Percentiles rank a stretch among this genome's conserved stretches.
phyloP scores from a whole-genome alignment of 768 basidiomycete species.

The Suillus americanus region DNA sequence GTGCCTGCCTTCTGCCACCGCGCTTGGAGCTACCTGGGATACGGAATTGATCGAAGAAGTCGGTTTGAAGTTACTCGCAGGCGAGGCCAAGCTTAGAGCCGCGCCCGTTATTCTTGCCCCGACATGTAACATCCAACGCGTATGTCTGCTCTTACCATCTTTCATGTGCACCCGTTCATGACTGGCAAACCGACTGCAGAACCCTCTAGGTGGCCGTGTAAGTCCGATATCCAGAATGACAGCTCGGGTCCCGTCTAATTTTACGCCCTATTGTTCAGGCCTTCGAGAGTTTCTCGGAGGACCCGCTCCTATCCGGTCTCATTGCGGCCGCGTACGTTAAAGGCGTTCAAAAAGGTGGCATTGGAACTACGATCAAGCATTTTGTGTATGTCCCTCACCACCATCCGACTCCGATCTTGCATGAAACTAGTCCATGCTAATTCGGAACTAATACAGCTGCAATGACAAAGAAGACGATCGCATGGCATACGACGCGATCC shows the following conservation, averaged over 20 bases:
- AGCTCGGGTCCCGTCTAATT: conserved; percentile 10
- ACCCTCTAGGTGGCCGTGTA: conserved; percentile 70
- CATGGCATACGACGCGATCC: conserved; percentile 54
- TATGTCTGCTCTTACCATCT: conserved; percentile 26
- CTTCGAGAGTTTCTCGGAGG: conserved; percentile 81
- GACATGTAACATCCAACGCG: conserved; percentile 84
- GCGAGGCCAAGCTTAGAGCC: conserved; percentile 68
- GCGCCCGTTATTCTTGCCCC: conserved; percentile 75
- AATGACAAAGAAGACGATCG: conserved; percentile 86
- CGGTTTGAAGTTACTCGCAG: conserved; percentile 63
- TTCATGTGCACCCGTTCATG: neutral
- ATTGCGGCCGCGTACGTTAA: conserved; percentile 73
- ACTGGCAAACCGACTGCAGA: conserved; percentile 35
- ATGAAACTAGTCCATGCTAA: neutral
- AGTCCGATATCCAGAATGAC: conserved; percentile 12
- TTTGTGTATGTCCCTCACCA: conserved; percentile 54
- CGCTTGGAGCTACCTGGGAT: conserved; percentile 76
- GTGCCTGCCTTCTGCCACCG: conserved; percentile 73
- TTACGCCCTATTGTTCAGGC: conserved; percentile 37
- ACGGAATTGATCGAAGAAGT: conserved; percentile 59
- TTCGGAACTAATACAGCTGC: conserved; percentile 38
- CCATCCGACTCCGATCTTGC: neutral
- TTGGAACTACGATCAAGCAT: conserved; percentile 80
- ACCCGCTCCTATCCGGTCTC: conserved; percentile 70
- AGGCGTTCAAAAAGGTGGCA: conserved; percentile 74